Percentiles rank a stretch among this genome's conserved stretches.
Evolutionary conservation across 179 eudicot genomes (phyloP).

Genomic region (Monotropa hypopitys): DNA sequence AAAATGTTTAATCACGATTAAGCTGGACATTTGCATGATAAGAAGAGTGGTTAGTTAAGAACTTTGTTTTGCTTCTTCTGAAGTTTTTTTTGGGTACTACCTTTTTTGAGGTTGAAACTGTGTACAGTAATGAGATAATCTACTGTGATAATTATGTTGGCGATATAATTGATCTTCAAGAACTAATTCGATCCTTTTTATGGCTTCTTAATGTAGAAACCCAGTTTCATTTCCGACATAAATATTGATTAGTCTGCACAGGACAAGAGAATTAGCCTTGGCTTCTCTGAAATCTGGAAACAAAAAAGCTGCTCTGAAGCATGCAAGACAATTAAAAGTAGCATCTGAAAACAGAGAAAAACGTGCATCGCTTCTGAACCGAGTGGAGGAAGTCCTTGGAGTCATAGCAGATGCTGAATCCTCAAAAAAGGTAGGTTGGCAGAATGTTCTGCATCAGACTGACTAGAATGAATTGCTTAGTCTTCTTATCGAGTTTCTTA

Average conservation of each 20-base stretch:
- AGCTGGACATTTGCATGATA: background rate
- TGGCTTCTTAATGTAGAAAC: background rate
- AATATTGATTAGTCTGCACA: conserved; percentile 18
- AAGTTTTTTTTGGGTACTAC: background rate
- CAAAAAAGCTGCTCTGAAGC: conserved; percentile 53
- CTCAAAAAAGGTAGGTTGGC: conserved; percentile 48
- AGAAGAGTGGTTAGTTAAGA: no score
- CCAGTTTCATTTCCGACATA: background rate
- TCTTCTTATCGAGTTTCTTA: background rate
- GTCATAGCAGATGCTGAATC: conserved; percentile 67
- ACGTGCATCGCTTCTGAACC: conserved; percentile 30
- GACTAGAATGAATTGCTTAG: background rate
- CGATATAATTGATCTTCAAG: background rate
- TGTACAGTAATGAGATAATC: background rate
- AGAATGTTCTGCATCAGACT: background rate
- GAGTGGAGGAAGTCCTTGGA: conserved; percentile 71
- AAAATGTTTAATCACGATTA: background rate
- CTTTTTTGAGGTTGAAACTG: background rate
- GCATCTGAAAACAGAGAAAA: conserved; percentile 63
- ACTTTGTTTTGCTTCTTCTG: no score
- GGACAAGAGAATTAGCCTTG: conserved; percentile 48
- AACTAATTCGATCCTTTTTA: background rate
- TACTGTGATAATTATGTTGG: background rate
- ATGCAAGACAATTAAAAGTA: conserved; percentile 59
- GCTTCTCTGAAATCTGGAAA: conserved; percentile 53